Base-by-base conservation (phyloP, 2,329 filamentous ascomycete genomes). In the Cyphellophora europaea region DNA sequence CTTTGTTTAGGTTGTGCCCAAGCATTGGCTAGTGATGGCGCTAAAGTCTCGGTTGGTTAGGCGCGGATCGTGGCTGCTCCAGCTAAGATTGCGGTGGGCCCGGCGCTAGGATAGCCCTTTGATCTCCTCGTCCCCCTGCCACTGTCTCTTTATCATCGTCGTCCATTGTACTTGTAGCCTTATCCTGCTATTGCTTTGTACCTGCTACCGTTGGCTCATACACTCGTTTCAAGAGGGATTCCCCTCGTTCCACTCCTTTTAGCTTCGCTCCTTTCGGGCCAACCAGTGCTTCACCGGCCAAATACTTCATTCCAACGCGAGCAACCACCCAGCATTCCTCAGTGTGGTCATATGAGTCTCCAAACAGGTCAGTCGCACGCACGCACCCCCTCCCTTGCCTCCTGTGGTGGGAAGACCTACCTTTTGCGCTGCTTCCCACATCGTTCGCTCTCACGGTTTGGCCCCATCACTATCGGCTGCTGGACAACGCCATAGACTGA, bases 201-300 rank as follows among this genome's bases (percentile, higher is more conserved):
- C n/a, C n/a, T n/a, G n/a, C n/a, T n/a, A n/a, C n/a, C n/a, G n/a
- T n/a, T n/a, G n/a, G n/a, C n/a, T n/a, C n/a, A n/a, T n/a, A 15
- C 27, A 30, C 10, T 15, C 27, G 10, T 5, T 29, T 6, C 27
- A 8, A 5, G 27, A 8, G 27, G 13, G 27, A 30, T 30, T 15
- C 15, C 42, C 50, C 45, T 50, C 49, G 43, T 42, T 50, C 42
- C 37, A 43, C 43, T 47, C 50, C 47, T 49, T 46, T 44, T 34
- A 33, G 10, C 27, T 30, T 6, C 10, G 10, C 18, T 29, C 17
- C n/a, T 11, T 13, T 5, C n/a, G 4, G 15, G 10, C 11, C 4
- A 12, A 16, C 19, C 30, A 18, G n/a, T 31, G 18, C 19, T 15
- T 16, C 15, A 21, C 12, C n/a, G n/a, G n/a, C n/a, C n/a, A n/a